These are phyloP conservation scores for Coniferiporia sulphurascens DNA, from an alignment of 1,284 basidiomycete species.

Conservation along the genomic window DNA sequence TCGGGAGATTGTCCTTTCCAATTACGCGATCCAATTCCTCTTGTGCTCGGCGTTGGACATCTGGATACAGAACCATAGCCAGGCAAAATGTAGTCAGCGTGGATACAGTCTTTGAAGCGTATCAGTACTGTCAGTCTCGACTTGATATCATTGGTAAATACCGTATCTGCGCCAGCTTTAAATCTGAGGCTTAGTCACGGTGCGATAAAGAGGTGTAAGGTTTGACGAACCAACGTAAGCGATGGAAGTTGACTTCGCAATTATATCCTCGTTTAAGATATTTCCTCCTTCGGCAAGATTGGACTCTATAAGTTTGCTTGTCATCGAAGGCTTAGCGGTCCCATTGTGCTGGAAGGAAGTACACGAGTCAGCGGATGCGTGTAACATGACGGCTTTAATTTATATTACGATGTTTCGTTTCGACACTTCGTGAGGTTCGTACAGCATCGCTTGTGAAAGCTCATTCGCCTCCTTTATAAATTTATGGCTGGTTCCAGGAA, in stretches of 20 bases:
- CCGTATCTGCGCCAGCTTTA: background rate
- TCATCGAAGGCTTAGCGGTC: slow-evolving; percentile 11
- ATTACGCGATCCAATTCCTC: slow-evolving; percentile 22
- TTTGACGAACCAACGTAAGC: slow-evolving; percentile 4
- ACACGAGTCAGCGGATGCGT: background rate
- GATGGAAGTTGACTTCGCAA: background rate
- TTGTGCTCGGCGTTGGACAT: slow-evolving; percentile 15
- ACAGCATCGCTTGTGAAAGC: background rate
- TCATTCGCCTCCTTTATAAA: background rate
- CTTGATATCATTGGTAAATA: background rate
- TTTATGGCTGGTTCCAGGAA: slow-evolving; percentile 1
- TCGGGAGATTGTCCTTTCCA: slow-evolving; percentile 20
- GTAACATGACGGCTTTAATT: background rate
- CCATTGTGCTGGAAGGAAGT: slow-evolving; percentile 4
- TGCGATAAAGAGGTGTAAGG: background rate
- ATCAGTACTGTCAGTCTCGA: background rate
- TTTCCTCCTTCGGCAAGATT: background rate
- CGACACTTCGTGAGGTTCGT: background rate
- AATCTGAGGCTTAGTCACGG: background rate
- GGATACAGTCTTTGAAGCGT: slow-evolving; percentile 5
- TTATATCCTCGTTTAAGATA: background rate
- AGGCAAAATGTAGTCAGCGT: slow-evolving; percentile 16
- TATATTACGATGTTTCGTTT: background rate
- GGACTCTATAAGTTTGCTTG: slow-evolving; percentile 8
- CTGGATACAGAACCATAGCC: slow-evolving; percentile 19